phyloP scores from a whole-genome alignment of 768 basidiomycete species.

The Tylopilus subfusipes region DNA sequence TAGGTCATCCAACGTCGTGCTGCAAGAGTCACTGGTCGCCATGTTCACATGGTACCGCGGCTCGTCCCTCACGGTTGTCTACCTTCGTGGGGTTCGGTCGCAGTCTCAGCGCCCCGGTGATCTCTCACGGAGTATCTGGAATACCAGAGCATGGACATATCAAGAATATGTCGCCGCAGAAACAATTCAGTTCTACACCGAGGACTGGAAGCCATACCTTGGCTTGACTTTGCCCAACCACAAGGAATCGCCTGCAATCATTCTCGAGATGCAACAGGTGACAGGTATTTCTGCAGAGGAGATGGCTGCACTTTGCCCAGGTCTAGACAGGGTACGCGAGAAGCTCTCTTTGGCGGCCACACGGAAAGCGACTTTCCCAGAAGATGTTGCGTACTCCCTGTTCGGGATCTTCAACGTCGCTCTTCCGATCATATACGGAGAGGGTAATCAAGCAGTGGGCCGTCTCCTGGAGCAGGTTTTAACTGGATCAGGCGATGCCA shows the following conservation, averaged over 20 bases:
- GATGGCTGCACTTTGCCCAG: neutral
- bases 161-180: neutral
- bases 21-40: neutral
- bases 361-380: neutral
- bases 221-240: neutral
- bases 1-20: neutral
- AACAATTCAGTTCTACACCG: neutral
- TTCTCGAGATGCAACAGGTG: neutral
- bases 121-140: neutral
- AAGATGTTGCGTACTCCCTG: neutral
- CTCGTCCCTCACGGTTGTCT: neutral
- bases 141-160: neutral
- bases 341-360: neutral
- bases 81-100: neutral
- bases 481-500: neutral
- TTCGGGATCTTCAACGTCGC: neutral
- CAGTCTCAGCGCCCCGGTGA: neutral
- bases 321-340: neutral
- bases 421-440: neutral
- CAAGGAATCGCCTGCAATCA: neutral
- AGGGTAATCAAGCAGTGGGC: neutral
- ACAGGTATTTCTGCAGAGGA: neutral
- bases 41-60: slow-evolving; percentile 1
- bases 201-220: neutral
- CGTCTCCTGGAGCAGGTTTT: neutral